Base-by-base conservation (phyloP, 78 protist species). In the Protostelium mycophagum region DNA sequence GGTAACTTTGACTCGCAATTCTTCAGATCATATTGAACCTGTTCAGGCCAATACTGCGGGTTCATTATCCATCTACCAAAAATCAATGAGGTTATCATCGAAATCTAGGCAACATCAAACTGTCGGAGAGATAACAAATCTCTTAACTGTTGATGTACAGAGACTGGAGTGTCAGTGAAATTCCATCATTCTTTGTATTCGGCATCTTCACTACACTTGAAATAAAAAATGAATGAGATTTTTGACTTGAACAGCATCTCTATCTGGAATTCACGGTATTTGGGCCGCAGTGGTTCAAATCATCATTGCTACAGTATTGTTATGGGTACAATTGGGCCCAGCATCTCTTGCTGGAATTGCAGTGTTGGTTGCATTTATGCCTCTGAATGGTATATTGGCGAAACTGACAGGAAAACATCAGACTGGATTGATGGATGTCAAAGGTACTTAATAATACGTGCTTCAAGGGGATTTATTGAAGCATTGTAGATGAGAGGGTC, bases 121-220 rank as follows among this genome's bases (percentile, higher is more conserved):
- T 1, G 86, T 89, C 38, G 98, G 98, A 84, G 95, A 96, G 73
- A 91, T 96, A 34, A 93, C 88, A 63, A 97, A 94, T 38, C 96
- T 95, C 73, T 94, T 96, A 97, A 36, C 95, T 0, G 93, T 90
- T 35, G 98, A 97, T 73, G 95, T 97, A 16, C 93, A 95, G 73
- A 25, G 73, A 25, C 5, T 16, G 31, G 73, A 51, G 31, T 25
- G 73, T 51, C 31, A 5, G 73, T 51, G 16, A 51, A 5, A 16
- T 51, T n/a, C n/a, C n/a, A n/a, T n/a, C n/a, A n/a, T n/a, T n/a
- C n/a, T n/a, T n/a, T n/a, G n/a, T n/a, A n/a, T n/a, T n/a, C n/a
- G n/a, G n/a, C n/a, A n/a, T n/a, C n/a, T n/a, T n/a, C n/a, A n/a
- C n/a, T n/a, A n/a, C n/a, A n/a, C n/a, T n/a, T n/a, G n/a, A n/a